These are phyloP conservation scores for Lonicera japonica DNA, from an alignment of 129 eudicot species.

Conservation along the genomic window DNA sequence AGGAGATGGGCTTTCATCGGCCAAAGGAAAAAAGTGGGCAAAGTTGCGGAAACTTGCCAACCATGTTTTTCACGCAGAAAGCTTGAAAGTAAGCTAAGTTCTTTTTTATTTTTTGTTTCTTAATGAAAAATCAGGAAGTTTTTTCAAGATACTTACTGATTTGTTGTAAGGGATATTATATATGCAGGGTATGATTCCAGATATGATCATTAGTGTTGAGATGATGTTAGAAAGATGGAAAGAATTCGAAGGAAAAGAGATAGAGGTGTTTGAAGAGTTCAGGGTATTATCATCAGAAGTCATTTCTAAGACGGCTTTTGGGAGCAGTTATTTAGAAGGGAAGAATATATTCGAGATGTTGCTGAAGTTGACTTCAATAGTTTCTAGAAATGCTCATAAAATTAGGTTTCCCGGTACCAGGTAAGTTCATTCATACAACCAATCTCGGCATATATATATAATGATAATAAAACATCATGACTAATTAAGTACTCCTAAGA, in stretches of 20 bases:
- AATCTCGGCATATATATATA: too few species aligned
- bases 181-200: slow-evolving; percentile 56
- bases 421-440: slow-evolving; percentile 11
- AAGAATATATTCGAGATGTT: slow-evolving; percentile 57
- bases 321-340: slow-evolving; percentile 70
- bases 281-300: slow-evolving; percentile 51
- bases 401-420: slow-evolving; percentile 45
- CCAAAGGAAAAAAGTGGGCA: slow-evolving; percentile 61
- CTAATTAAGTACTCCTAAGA: neutral
- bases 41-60: slow-evolving; percentile 68
- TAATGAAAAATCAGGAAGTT: too few species aligned
- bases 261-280: slow-evolving; percentile 67
- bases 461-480: too few species aligned
- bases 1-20: slow-evolving; percentile 64
- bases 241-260: slow-evolving; percentile 44
- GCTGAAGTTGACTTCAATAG: slow-evolving; percentile 35
- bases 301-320: slow-evolving; percentile 70
- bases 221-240: slow-evolving; percentile 55
- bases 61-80: slow-evolving; percentile 56
- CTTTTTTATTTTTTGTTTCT: neutral
- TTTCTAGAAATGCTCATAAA: slow-evolving; percentile 44
- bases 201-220: slow-evolving; percentile 41
- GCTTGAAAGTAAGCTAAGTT: slow-evolving; percentile 34
- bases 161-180: neutral
- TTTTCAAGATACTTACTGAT: neutral